Percentiles rank a stretch among this genome's conserved stretches.
Evolutionary conservation across 2,329 filamentous ascomycete species (phyloP).

Genomic region (Fusarium albidum): DNA sequence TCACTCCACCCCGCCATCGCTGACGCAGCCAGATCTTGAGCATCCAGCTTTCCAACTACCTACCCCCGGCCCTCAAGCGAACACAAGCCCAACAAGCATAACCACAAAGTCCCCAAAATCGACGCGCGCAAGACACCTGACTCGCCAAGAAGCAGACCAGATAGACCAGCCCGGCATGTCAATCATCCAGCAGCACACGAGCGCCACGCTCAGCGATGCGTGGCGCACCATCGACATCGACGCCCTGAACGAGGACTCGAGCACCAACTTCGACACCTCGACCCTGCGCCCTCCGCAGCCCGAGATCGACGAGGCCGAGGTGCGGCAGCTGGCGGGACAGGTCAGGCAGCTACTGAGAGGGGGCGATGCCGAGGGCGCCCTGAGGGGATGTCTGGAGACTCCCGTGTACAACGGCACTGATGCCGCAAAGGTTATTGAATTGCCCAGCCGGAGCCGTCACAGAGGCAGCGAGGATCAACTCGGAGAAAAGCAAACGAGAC

Average conservation of each 20-base stretch:
- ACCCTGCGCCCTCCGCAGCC: constrained; percentile 81
- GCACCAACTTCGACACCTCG: constrained; percentile 88
- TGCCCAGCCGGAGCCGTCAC: background rate
- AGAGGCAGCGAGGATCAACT: background rate
- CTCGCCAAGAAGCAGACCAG: background rate
- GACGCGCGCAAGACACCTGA: no score
- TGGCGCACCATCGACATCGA: constrained; percentile 96
- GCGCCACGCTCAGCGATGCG: constrained; percentile 67
- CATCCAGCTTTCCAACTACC: constrained; percentile 16
- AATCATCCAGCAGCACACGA: constrained; percentile 71
- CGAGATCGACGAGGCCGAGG: constrained; percentile 79
- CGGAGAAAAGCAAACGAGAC: background rate
- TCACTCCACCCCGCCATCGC: constrained; percentile 43
- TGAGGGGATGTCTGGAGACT: constrained; percentile 84
- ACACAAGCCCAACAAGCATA: constrained; percentile 8
- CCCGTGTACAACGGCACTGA: constrained; percentile 76
- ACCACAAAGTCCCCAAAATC: no score
- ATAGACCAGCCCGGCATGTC: constrained; percentile 58
- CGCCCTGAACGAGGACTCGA: constrained; percentile 86
- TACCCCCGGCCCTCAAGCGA: constrained; percentile 28
- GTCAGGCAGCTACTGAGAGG: constrained; percentile 87
- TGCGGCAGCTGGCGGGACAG: constrained; percentile 79
- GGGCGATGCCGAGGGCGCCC: constrained; percentile 86
- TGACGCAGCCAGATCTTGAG: constrained; percentile 43
- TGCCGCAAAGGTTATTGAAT: constrained; percentile 67